A percentile compares a stretch with the other conserved stretches of the same genome.
Conservation (phyloP, 257 asterid species). For the Penstemon davidsonii region DNA sequence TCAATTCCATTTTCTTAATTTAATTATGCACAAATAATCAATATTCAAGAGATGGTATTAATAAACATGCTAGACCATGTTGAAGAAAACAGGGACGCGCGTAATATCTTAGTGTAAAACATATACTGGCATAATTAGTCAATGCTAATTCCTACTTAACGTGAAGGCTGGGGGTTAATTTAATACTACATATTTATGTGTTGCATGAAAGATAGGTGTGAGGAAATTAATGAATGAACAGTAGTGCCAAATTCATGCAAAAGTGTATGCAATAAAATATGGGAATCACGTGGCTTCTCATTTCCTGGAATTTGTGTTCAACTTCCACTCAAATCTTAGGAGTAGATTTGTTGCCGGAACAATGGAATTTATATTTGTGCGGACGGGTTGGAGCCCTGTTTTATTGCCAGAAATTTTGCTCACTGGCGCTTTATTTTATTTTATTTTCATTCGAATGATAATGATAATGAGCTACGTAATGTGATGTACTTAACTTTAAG, state of each 20-base stretch:
- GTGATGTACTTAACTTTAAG: too few species aligned
- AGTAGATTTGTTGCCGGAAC: conserved; percentile 47
- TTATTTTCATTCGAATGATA: too few species aligned
- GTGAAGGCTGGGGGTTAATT: background rate
- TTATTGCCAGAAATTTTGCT: background rate
- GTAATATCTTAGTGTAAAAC: background rate
- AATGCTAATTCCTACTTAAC: background rate
- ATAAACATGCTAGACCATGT: conserved; percentile 4
- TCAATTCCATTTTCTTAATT: background rate
- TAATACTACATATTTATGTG: background rate
- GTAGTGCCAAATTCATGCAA: conserved; percentile 43
- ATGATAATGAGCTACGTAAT: too few species aligned
- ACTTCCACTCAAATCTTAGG: conserved; percentile 44
- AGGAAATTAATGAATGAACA: conserved; percentile 15
- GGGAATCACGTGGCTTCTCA: conserved; percentile 57
- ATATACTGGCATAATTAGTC: background rate
- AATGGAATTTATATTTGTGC: conserved; percentile 33
- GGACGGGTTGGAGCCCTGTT: conserved; percentile 37
- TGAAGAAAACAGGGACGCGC: conserved; percentile 27
- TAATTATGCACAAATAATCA: too few species aligned
- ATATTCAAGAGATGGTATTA: background rate
- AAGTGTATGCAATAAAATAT: conserved; percentile 22
- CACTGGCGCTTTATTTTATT: background rate
- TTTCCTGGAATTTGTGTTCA: conserved; percentile 54
- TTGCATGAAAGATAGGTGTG: background rate